phyloP scores from a whole-genome alignment of 2,329 filamentous ascomycete species.

The Kalaharituber pfeilii region DNA sequence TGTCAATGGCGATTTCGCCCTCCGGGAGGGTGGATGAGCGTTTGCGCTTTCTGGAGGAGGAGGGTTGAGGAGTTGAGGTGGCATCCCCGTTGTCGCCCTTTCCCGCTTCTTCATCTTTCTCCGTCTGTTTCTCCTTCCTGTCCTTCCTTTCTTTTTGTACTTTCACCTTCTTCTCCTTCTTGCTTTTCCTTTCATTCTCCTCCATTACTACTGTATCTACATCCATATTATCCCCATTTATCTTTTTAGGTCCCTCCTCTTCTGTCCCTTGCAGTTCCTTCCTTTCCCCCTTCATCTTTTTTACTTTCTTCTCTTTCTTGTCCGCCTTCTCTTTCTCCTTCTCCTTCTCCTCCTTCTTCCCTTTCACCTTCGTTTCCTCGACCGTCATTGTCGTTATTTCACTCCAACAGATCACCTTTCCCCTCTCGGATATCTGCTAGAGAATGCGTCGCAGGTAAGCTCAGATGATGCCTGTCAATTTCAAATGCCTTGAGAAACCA shows the following conservation, averaged over 20 bases:
- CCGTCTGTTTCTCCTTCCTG: background rate
- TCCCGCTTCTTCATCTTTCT: background rate
- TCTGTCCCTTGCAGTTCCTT: conserved; percentile 10
- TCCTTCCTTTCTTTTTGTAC: conserved; percentile 6
- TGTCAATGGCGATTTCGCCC: conserved; percentile 73
- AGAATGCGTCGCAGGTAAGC: background rate
- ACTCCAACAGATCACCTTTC: background rate
- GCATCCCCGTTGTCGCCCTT: background rate
- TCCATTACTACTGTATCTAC: background rate
- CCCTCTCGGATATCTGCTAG: background rate
- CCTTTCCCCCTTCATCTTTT: conserved; percentile 1
- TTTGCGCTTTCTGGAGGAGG: too few relatives aligned
- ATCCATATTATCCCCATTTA: conserved; percentile 8
- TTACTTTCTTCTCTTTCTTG: background rate
- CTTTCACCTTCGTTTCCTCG: background rate
- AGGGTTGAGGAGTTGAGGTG: conserved; percentile 22
- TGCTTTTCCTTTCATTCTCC: conserved; percentile 8
- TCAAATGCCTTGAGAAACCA: background rate
- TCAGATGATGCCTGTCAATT: background rate
- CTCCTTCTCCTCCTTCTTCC: conserved; percentile 2
- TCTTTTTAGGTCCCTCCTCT: conserved; percentile 10
- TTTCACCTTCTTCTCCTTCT: conserved; percentile 3
- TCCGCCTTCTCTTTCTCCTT: conserved; percentile 1
- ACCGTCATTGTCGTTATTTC: background rate
- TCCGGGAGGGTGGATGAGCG: conserved; percentile 44